Base-by-base conservation (phyloP, 1,284 basidiomycete genomes). In the Fomitopsis schrenkii region DNA sequence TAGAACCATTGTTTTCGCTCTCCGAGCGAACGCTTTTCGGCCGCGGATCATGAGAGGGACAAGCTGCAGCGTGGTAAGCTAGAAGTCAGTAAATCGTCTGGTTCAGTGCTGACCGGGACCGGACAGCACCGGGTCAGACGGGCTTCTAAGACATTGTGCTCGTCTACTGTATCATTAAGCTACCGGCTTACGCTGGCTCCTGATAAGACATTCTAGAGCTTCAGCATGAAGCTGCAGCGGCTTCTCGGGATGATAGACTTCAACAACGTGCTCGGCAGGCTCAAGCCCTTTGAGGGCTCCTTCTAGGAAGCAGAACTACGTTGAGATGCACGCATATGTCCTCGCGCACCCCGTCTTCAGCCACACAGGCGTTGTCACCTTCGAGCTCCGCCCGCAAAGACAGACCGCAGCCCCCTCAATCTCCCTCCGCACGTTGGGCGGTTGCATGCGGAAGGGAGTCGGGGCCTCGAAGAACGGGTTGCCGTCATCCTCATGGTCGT, bases 291-390 rank as follows among this genome's bases (percentile, higher is more conserved):
- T 62, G 69, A 73, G 58, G 71, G 72, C 58, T 59, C 61, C 15
- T 76, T 22, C 22, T 2, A 22, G 72, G 72, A 61, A 68, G 42
- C 68, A 68, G 48, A 67, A 67, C 38, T 72, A 70, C 50, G 66
- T 70, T 6, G 65, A 65, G 10, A 58, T 68, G 14, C 60, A 63
- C 30, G 64, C 68, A n/a, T 73, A 68, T 63, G 63, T 60, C 22
- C 65, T 75, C 45, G 63, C 68, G 6, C 71, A 70, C 59, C 75
- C 75, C 1, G 68, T 68, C 15, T 75, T 75, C 68, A 74, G 70
- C 63, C 38, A 44, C 26, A 58, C 65, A 14, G 74, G 74, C 3
- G 73, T 75, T 55, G 61, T 75, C 6, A 58, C 75, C 10, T 72
- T 75, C 60, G 72, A 75, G 63, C 65, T 74, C 10, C 66, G 68